Evolutionary conservation across 768 basidiomycete genomes (phyloP).

Genomic region (Naganishia kalamii): DNA sequence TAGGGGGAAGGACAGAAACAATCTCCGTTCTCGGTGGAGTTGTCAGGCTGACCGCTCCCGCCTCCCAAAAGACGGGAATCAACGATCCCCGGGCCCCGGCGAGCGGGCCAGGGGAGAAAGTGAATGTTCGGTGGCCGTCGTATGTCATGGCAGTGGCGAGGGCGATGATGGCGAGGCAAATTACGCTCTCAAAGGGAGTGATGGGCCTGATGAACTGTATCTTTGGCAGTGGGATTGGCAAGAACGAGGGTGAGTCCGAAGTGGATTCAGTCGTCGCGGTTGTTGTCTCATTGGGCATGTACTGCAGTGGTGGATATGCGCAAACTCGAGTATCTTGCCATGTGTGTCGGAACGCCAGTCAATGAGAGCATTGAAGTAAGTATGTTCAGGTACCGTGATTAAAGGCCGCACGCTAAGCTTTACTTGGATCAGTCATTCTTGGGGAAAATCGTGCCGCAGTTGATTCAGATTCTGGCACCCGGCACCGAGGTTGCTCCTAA

Average conservation of each 20-base stretch:
- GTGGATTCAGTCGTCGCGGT: too few species aligned
- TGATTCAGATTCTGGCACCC: constrained; percentile 18
- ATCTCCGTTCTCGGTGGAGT: neutral
- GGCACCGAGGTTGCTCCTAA: constrained; percentile 19
- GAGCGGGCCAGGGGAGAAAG: neutral
- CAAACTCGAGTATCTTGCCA: constrained; percentile 67
- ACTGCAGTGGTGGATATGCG: constrained; percentile 31
- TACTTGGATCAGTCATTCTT: neutral
- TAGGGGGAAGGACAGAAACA: neutral
- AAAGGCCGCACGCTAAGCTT: too few species aligned
- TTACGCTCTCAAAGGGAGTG: constrained; percentile 29
- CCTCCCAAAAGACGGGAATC: neutral
- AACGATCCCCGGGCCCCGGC: neutral
- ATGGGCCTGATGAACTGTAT: constrained; percentile 34
- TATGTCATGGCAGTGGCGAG: constrained; percentile 26
- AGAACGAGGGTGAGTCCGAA: neutral
- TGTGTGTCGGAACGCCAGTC: constrained; percentile 61
- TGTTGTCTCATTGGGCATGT: too few species aligned
- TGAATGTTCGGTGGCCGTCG: constrained; percentile 19
- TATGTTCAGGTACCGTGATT: constrained; percentile 17
- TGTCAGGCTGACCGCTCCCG: neutral
- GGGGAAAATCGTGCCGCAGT: constrained; percentile 25
- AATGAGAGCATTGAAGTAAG: constrained; percentile 57
- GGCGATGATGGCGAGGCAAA: constrained; percentile 29
- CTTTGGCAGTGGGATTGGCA: constrained; percentile 25